phyloP scores from a whole-genome alignment of 2,329 filamentous ascomycete genomes.

The Byssoonygena ceratinophila region DNA sequence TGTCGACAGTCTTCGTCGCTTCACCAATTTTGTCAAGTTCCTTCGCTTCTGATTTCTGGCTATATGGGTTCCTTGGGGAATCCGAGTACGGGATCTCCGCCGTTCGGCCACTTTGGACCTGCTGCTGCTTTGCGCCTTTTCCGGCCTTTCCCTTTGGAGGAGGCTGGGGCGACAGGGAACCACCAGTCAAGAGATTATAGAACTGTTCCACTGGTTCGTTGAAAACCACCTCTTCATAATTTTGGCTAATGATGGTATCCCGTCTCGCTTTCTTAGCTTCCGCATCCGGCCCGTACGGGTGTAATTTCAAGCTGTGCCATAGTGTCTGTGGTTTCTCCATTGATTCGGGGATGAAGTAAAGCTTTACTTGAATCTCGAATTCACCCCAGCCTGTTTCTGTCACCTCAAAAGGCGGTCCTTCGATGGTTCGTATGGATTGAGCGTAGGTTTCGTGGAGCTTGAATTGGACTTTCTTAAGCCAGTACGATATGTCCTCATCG shows the following conservation, averaged over 20 bases:
- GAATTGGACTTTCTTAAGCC: constrained; percentile 94
- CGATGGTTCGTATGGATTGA: constrained; percentile 76
- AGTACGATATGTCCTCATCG: constrained; percentile 83
- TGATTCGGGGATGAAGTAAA: constrained; percentile 81
- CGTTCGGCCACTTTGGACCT: constrained; percentile 48
- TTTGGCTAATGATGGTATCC: constrained; percentile 62
- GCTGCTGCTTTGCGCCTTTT: constrained; percentile 41
- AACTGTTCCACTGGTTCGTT: constrained; percentile 93
- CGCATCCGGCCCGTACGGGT: constrained; percentile 71
- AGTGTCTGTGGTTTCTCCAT: constrained; percentile 92
- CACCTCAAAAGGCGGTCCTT: constrained; percentile 71
- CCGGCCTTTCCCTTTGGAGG: constrained; percentile 46
- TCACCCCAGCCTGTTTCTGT: constrained; percentile 95
- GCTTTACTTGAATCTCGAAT: constrained; percentile 89
- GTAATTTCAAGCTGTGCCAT: constrained; percentile 82
- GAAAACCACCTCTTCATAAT: constrained; percentile 90
- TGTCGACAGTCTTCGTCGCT: constrained; percentile 49
- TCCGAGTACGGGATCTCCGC: constrained; percentile 63
- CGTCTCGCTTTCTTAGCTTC: constrained; percentile 59
- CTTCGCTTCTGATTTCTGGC: constrained; percentile 57
- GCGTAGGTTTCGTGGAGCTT: constrained; percentile 96
- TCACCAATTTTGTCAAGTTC: constrained; percentile 55
- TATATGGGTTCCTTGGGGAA: constrained; percentile 60
- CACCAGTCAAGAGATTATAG: constrained; percentile 72
- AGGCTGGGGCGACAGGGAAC: constrained; percentile 42